Conservation (phyloP, 1,284 basidiomycete species). For the Lignosus rhinocerotis region DNA sequence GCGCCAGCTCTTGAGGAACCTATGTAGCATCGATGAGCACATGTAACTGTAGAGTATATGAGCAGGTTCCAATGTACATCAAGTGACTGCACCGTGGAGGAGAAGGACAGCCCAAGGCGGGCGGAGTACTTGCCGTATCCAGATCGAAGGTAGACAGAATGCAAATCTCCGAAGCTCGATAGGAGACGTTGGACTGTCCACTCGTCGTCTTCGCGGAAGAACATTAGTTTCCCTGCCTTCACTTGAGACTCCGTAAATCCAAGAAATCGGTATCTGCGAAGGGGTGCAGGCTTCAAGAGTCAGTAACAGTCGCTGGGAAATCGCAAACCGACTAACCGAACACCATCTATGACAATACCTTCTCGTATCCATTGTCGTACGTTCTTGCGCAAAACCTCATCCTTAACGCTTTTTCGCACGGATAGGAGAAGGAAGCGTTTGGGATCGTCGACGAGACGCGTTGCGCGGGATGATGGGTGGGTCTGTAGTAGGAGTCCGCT, state of each 20-base stretch:
- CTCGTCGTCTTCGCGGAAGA: slow-evolving; percentile 24
- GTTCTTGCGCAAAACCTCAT: background rate
- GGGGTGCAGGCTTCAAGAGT: too few relatives aligned
- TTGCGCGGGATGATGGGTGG: slow-evolving; percentile 20
- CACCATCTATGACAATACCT: slow-evolving; percentile 11
- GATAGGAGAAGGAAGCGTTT: slow-evolving; percentile 23
- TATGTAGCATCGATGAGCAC: background rate
- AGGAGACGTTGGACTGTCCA: slow-evolving; percentile 25
- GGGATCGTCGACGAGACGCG: slow-evolving; percentile 22
- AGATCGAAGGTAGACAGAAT: slow-evolving; percentile 18
- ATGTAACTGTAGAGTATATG: background rate
- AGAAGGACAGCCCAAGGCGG: slow-evolving; percentile 28
- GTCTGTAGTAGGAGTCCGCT: slow-evolving; percentile 1
- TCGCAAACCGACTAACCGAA: slow-evolving; percentile 11
- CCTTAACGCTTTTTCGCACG: slow-evolving; percentile 3
- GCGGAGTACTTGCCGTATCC: slow-evolving; percentile 29
- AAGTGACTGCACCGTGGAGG: slow-evolving; percentile 22
- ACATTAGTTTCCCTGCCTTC: slow-evolving; percentile 23
- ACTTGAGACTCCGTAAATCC: slow-evolving; percentile 26
- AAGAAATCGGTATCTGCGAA: slow-evolving; percentile 23
- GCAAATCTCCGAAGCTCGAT: slow-evolving; percentile 18
- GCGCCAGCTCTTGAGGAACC: slow-evolving; percentile 15
- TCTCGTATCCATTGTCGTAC: slow-evolving; percentile 12
- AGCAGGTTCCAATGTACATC: slow-evolving; percentile 13
- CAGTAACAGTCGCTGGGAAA: background rate